Conservation (phyloP, 2,329 filamentous ascomycete species). For the Sarocladium strictum region DNA sequence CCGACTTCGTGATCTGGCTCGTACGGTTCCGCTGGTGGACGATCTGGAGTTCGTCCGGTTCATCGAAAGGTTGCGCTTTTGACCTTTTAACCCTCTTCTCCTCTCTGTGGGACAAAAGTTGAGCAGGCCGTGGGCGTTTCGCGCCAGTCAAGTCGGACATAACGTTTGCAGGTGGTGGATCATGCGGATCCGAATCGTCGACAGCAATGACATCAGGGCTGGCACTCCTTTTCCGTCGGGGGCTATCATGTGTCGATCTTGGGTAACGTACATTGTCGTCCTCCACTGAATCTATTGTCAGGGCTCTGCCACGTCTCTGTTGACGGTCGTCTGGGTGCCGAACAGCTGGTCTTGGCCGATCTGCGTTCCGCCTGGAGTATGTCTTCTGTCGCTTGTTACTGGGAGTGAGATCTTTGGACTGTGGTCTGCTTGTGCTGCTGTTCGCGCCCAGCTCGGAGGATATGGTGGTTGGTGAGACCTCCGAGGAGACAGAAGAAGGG, state of each 20-base stretch:
- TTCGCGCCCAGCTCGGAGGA: too few species aligned
- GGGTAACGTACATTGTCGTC: background rate
- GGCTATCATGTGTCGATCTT: background rate
- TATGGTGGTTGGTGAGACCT: too few species aligned
- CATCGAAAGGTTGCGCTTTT: background rate
- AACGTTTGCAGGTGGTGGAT: slow-evolving; percentile 16
- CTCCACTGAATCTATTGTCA: background rate
- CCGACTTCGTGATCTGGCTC: background rate
- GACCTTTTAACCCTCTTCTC: background rate
- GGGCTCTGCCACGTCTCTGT: background rate
- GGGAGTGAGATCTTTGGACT: too few species aligned
- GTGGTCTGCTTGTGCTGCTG: too few species aligned
- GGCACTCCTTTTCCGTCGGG: background rate
- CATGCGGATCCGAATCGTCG: slow-evolving; percentile 12
- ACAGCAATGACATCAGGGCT: slow-evolving; percentile 19
- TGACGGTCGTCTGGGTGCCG: background rate
- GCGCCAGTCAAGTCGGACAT: slow-evolving; percentile 16
- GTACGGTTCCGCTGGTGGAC: background rate
- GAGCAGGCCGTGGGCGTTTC: slow-evolving; percentile 1
- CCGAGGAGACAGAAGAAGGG: too few species aligned
- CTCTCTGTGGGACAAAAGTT: slow-evolving; percentile 8
- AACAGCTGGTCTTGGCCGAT: background rate
- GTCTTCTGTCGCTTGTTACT: background rate
- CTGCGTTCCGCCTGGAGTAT: background rate
- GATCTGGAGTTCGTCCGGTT: slow-evolving; percentile 22